Evolutionary conservation across 2,329 filamentous ascomycete species (phyloP).

Genomic region (Lasiodiplodia sp.): DNA sequence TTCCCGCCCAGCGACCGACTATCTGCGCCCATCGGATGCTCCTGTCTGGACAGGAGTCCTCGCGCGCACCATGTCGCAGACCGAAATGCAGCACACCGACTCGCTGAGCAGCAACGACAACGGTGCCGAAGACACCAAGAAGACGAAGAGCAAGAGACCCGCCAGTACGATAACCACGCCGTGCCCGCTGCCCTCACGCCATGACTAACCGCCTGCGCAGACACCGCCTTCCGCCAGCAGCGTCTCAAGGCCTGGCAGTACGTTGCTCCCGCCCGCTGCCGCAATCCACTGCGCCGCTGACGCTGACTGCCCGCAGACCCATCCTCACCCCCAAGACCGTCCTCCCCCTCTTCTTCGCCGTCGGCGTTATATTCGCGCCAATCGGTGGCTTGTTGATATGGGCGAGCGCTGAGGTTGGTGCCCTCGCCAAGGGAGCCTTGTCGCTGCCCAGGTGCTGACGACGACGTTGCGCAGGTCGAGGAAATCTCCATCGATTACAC

Average conservation of each 20-base stretch:
- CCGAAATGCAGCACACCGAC: slow-evolving; percentile 51
- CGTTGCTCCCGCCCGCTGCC: slow-evolving; percentile 50
- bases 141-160: slow-evolving; percentile 87
- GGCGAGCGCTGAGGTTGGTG: slow-evolving; percentile 77
- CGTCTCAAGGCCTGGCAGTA: slow-evolving; percentile 98
- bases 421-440: neutral
- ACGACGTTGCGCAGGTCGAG: slow-evolving; percentile 70
- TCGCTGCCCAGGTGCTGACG: slow-evolving; percentile 4
- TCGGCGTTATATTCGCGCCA: slow-evolving; percentile 91
- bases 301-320: slow-evolving; percentile 67
- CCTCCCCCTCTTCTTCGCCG: slow-evolving; percentile 85
- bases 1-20: neutral
- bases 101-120: slow-evolving; percentile 53
- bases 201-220: slow-evolving; percentile 53
- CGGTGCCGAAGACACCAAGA: slow-evolving; percentile 56
- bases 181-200: slow-evolving; percentile 30
- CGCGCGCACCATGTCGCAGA: slow-evolving; percentile 52
- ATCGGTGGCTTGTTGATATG: slow-evolving; percentile 88
- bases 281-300: slow-evolving; percentile 1
- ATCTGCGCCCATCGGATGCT: slow-evolving; percentile 20
- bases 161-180: slow-evolving; percentile 68
- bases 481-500: slow-evolving; percentile 93
- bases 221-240: slow-evolving; percentile 97
- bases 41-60: neutral
- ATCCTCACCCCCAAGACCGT: slow-evolving; percentile 96